phyloP scores from a whole-genome alignment of 768 basidiomycete species.

The Russula earlei region DNA sequence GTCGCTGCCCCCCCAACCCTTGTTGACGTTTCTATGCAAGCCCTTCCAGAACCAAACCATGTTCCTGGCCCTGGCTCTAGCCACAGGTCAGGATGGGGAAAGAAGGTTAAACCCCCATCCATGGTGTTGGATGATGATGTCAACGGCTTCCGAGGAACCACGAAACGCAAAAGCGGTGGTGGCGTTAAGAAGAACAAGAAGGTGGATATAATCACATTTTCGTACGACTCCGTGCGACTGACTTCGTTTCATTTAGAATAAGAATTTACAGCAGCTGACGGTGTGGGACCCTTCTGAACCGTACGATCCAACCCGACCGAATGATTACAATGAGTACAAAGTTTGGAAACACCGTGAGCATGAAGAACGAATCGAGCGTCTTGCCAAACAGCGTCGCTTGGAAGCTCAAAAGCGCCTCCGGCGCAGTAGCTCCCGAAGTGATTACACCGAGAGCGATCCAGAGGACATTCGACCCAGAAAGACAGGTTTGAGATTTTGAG shows the following conservation, averaged over 20 bases:
- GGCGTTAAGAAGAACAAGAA: slow-evolving; percentile 51
- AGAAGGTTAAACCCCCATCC: slow-evolving; percentile 82
- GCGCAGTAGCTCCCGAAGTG: slow-evolving; percentile 49
- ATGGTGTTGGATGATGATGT: slow-evolving; percentile 87
- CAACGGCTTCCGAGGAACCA: slow-evolving; percentile 64
- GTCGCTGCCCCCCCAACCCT: slow-evolving; percentile 62
- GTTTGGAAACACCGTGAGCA: slow-evolving; percentile 67
- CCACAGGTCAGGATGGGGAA: slow-evolving; percentile 59
- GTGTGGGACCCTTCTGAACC: slow-evolving; percentile 73
- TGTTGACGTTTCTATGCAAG: slow-evolving; percentile 27
- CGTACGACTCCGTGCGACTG: neutral
- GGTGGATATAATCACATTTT: slow-evolving; percentile 30
- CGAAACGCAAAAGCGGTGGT: slow-evolving; percentile 44
- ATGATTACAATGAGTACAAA: slow-evolving; percentile 86
- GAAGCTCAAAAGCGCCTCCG: slow-evolving; percentile 44
- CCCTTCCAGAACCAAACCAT: slow-evolving; percentile 27
- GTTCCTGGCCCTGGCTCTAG: slow-evolving; percentile 29
- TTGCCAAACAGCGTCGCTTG: slow-evolving; percentile 30
- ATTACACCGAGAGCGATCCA: slow-evolving; percentile 53
- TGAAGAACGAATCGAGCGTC: slow-evolving; percentile 60
- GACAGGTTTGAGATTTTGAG: slow-evolving; percentile 37
- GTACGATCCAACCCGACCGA: slow-evolving; percentile 77
- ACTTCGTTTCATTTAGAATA: slow-evolving; percentile 38
- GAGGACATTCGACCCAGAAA: slow-evolving; percentile 61
- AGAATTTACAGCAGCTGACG: slow-evolving; percentile 40